Conservation (phyloP, 106 monocot species). For the Acanthochlamys bracteata region DNA sequence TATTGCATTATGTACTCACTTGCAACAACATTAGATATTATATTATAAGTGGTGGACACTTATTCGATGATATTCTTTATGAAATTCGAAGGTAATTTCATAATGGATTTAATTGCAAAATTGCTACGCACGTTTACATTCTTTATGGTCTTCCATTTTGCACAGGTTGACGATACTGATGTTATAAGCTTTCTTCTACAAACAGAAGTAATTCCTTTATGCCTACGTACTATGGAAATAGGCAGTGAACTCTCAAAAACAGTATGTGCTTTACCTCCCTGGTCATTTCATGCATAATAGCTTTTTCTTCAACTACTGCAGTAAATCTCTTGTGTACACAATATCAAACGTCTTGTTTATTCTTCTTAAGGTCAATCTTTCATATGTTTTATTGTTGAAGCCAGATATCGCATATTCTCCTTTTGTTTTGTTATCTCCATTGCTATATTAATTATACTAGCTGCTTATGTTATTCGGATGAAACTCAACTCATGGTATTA, state of each 20-base stretch:
- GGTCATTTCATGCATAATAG: background rate
- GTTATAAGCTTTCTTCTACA: slow-evolving; percentile 99
- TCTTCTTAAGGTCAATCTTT: background rate
- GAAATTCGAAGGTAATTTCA: too few species aligned
- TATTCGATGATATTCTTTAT: too few species aligned
- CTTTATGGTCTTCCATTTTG: slow-evolving; percentile 3
- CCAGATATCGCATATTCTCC: too few species aligned
- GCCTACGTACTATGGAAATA: slow-evolving; percentile 98
- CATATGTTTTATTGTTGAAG: too few species aligned
- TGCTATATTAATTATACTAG: too few species aligned
- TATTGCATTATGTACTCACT: background rate
- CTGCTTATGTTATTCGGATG: too few species aligned
- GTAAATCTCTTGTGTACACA: background rate
- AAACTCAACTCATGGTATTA: too few species aligned
- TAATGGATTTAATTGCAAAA: too few species aligned
- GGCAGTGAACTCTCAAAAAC: slow-evolving; percentile 99
- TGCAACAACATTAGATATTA: too few species aligned
- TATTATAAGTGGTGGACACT: too few species aligned
- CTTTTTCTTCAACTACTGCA: background rate
- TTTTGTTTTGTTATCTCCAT: too few species aligned
- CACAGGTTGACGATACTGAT: slow-evolving; percentile 96
- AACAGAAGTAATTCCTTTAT: slow-evolving; percentile 95
- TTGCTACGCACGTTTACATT: background rate
- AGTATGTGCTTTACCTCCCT: slow-evolving; percentile 23
- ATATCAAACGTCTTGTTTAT: background rate